Evolutionary conservation across 2,329 filamentous ascomycete genomes (phyloP), one percentile per base, ranked within the genome.

Genomic region (Neofusicoccum sp.): DNA sequence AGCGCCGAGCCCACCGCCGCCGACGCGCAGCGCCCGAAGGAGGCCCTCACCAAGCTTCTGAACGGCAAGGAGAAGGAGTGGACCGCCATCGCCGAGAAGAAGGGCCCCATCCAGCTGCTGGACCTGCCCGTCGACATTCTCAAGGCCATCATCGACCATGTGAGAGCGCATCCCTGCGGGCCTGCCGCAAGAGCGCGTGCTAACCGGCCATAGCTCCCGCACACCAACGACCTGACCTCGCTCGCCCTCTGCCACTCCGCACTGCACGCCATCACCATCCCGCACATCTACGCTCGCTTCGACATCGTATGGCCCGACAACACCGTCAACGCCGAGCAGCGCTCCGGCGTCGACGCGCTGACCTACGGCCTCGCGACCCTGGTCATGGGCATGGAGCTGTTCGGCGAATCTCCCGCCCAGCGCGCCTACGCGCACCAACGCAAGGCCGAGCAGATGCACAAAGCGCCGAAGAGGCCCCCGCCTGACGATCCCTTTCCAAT

Each of bases 281-380:
- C 90, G 16, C 86, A 88, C 67, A 91, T 95, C 65, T 95, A 95
- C 76, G 89, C 89, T 16, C 85, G 89, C 63, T 95, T 95, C 74
- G 90, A 95, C 70, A 95, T 95, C 65, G 89, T 93, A 43, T 95
- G 91, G 91, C 90, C 90, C 0, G 90, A 93, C 69, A 85, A 84
- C 33, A 82, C 84, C 64, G 79, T 83, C 6, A 81, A 85, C 7
- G 79, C 83, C 1, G 85, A 89, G 66, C 86, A 88, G 58, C 82
- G 87, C 44, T 86, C 86, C 41, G 89, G 88, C 61, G 90, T 95
- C 31, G 90, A 95, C 76, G 90, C 90, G 40, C 83, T 95, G 47
- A 93, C 90, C 0, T 93, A 91, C 71, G 90, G 91, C 5, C 79
- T 95, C 20, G 86, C 90, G 11, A 95, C 91, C 0, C 79, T 95